Evolutionary conservation across 305 asterid genomes (phyloP), one percentile per base, ranked within the genome.

Genomic region (Striga hermonthica): DNA sequence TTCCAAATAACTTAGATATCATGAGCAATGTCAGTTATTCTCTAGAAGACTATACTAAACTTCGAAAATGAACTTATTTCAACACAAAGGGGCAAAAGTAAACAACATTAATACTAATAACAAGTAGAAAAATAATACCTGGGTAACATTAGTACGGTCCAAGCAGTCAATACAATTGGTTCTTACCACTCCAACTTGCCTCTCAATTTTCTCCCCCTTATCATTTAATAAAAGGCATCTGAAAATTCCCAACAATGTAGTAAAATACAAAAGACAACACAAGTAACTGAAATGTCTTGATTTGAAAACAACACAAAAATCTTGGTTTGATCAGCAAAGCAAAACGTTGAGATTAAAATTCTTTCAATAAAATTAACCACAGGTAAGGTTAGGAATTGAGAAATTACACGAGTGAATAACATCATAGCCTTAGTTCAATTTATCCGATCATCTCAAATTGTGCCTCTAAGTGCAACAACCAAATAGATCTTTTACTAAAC

Each of bases 131-230:
- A 50, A 22, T 37, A 57, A 22, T 73, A 89, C 98, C 93, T 89
- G 98, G 62, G 97, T 87, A 65, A 92, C 96, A 84, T 92, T 92
- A 55, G 98, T 92, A 45, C 97, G 96, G 82, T 92, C 98, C 79
- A 92, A 84, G 78, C 98, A 89, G 70, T 89, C 98, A 49, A 92
- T 78, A 76, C 97, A 92, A 69, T 92, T 92, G 72, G 96, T 84
- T 82, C 97, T 83, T 57, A 89, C 88, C 69, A 89, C 83, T 76
- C 98, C 98, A 67, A 70, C 66, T 76, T 92, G 98, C 62, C 68
- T 70, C 82, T 85, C 85, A 76, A 86, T 90, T 68, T 86, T 92
- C 78, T 92, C 91, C 50, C 87, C 89, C 72, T 86, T 89, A 58
- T 87, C 96, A 77, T 86, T 89, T 66, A 83, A 67, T 71, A 92